Base-by-base conservation (phyloP, 2,329 filamentous ascomycete species). In the Hypoxylon sp. region DNA sequence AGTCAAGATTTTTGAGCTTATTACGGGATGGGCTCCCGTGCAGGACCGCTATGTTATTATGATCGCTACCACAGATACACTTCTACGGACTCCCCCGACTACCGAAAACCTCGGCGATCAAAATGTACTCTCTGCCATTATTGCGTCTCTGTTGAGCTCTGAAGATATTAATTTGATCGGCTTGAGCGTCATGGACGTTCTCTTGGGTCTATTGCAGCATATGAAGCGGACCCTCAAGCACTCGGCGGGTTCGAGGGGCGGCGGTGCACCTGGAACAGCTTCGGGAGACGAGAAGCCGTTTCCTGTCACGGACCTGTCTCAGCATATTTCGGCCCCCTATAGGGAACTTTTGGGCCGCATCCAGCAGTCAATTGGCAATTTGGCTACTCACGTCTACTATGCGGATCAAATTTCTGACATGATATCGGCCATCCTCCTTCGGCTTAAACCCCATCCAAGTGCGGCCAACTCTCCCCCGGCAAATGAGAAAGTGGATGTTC, bases 311-410 rank as follows among this genome's bases (percentile, higher is more conserved):
- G 68, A 73, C 17, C 76, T 77, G 19, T 74, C 78, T 58, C 80
- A 82, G 53, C 68, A 78, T 26, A 75, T 79, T 11, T 75, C 79
- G 26, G 76, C 83, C 6, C 85, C 90, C 59, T 85, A 89, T 51
- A 83, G 84, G 65, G 85, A 89, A 68, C 82, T 97, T 15, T 80
- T 97, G 26, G 77, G 82, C 32, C 86, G 89, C 30, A 84, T 98
- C 15, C 90, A 95, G 75, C 84, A 87, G 69, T 97, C 92, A 78
- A 93, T 97, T 64, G 93, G 93, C n/a, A 88, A 94, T 74, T 82
- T 99, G 26, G 93, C 94, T 2, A 97, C 92, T 0, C 95, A 99
- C 74, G 89, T 97, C 30, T 99, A 99, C 80, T 99, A 99, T 75
- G 92, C 92, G 1, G 94, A 98, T 71, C 95, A 99, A 77, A 92